phyloP scores from a whole-genome alignment of 2,329 filamentous ascomycete species.

The Arthroderma uncinatum region DNA sequence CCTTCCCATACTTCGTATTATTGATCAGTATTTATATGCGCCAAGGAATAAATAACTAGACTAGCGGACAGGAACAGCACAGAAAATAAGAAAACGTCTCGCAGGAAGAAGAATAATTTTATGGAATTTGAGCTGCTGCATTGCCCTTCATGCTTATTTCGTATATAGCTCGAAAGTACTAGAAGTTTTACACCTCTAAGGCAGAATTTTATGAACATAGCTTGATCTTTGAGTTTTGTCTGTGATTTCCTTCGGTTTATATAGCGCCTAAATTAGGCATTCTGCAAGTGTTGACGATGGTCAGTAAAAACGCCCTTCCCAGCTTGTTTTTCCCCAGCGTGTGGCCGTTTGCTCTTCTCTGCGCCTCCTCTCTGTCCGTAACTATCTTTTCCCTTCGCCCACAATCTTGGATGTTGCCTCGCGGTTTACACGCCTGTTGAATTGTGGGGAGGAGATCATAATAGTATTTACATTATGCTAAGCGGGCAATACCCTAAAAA shows the following conservation, averaged over 20 bases:
- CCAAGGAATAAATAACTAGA: background rate
- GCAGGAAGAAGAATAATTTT: too few species aligned
- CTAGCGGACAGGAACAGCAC: background rate
- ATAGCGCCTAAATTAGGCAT: background rate
- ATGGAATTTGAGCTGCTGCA: too few species aligned
- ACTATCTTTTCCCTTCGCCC: background rate
- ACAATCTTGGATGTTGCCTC: background rate
- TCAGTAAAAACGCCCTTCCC: background rate
- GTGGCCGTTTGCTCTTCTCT: background rate
- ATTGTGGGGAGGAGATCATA: background rate
- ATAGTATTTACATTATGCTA: background rate
- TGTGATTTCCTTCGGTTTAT: background rate
- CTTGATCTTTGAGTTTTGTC: background rate
- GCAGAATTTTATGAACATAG: too few species aligned
- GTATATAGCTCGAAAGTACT: too few species aligned
- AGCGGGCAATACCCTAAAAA: slow-evolving; percentile 12
- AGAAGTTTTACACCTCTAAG: too few species aligned
- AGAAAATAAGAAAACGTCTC: too few species aligned
- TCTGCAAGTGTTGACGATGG: background rate
- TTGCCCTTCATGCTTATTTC: too few species aligned
- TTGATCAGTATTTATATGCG: background rate
- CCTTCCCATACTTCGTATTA: background rate
- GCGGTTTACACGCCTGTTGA: background rate
- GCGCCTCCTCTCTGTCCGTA: background rate
- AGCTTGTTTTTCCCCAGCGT: background rate